A percentile compares a stretch with the other conserved stretches of the same genome.
Evolutionary conservation across 345 rosid species (phyloP).

Genomic region (Populus pruinosa): DNA sequence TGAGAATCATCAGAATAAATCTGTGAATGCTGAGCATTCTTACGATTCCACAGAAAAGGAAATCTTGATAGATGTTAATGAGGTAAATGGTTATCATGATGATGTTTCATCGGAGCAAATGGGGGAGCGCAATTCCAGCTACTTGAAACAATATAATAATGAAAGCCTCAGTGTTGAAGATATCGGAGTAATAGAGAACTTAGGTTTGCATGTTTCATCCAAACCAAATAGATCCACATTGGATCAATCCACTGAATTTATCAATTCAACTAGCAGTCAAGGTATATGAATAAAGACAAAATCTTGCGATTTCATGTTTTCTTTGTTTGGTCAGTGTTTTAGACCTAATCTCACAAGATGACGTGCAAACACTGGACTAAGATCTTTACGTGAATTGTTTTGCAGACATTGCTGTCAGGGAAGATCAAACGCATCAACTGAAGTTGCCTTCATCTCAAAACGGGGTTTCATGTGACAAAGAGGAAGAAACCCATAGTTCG

Average conservation of each 20-base stretch:
- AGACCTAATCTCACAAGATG: neutral
- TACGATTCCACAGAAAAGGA: neutral
- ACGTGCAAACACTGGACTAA: neutral
- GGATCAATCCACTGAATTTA: neutral
- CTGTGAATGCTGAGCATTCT: neutral
- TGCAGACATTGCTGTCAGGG: constrained; percentile 15
- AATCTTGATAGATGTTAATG: neutral
- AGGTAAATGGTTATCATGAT: neutral
- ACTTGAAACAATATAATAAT: neutral
- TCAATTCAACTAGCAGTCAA: neutral
- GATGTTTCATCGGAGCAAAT: neutral
- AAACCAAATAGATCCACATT: neutral
- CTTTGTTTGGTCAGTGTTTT: neutral
- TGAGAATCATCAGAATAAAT: neutral
- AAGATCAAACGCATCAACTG: constrained; percentile 1
- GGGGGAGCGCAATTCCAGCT: neutral
- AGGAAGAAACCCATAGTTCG: neutral
- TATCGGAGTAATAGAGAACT: neutral
- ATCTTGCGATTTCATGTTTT: neutral
- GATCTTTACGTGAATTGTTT: neutral
- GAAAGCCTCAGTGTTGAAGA: neutral
- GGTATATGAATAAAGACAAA: constrained; percentile 15
- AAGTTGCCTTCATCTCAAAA: constrained; percentile 6
- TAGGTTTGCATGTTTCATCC: neutral
- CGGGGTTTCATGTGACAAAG: constrained; percentile 4